phyloP scores from a whole-genome alignment of 768 basidiomycete species.

The Collybia nuda region DNA sequence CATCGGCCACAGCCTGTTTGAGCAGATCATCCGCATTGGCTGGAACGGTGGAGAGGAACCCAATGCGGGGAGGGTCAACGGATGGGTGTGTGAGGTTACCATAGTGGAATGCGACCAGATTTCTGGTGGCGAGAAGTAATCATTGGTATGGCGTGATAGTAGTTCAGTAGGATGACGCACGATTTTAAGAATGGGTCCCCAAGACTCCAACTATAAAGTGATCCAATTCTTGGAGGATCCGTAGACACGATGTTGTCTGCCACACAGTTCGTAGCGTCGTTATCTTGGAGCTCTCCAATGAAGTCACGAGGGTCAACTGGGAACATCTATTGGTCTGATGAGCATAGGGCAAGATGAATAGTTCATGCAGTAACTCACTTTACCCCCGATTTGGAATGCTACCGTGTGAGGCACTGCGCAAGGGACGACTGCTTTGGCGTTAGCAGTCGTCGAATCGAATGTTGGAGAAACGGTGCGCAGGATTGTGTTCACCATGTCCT shows the following conservation, averaged over 20 bases:
- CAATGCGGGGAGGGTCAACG: constrained; percentile 66
- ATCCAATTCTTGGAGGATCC: constrained; percentile 53
- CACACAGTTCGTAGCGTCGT: constrained; percentile 42
- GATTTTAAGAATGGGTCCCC: constrained; percentile 73
- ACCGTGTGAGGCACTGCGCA: constrained; percentile 57
- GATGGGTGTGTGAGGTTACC: constrained; percentile 71
- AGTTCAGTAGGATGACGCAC: constrained; percentile 36
- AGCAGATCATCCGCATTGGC: constrained; percentile 42
- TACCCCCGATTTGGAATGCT: constrained; percentile 64
- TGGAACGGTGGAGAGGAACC: constrained; percentile 64
- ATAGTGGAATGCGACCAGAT: constrained; percentile 66
- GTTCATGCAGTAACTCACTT: constrained; percentile 21
- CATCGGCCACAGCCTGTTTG: constrained; percentile 33
- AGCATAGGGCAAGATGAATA: background rate
- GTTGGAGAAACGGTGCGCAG: constrained; percentile 33
- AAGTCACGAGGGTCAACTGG: constrained; percentile 75
- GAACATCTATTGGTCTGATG: constrained; percentile 38
- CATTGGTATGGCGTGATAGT: background rate
- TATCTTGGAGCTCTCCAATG: constrained; percentile 35
- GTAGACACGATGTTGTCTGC: constrained; percentile 58
- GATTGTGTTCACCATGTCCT: constrained; percentile 60
- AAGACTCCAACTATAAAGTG: constrained; percentile 69
- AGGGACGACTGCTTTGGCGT: constrained; percentile 33
- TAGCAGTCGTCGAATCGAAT: constrained; percentile 22
- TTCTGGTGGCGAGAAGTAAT: constrained; percentile 34